Percentiles rank a stretch among this genome's conserved stretches.
Evolutionary conservation across 306 rosid genomes (phyloP).

Genomic region (Echinosophora koreensis): DNA sequence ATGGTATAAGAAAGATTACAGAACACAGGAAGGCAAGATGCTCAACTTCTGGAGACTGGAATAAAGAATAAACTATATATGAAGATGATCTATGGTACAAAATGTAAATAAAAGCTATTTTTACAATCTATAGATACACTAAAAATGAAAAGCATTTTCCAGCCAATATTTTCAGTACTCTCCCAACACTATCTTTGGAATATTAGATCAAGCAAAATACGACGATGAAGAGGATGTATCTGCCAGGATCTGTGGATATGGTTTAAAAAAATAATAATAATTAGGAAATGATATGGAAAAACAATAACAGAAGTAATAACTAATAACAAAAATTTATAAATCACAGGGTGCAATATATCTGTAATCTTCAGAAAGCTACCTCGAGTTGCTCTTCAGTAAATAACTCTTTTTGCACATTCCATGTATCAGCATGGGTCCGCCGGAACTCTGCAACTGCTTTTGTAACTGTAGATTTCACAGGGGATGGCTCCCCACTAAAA

Average conservation of each 20-base stretch:
- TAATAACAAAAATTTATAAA: constrained; percentile 16
- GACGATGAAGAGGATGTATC: constrained; percentile 97
- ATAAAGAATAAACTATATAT: constrained; percentile 56
- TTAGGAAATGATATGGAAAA: constrained; percentile 14
- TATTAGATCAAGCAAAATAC: constrained; percentile 82
- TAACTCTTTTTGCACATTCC: constrained; percentile 93
- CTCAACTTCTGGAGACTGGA: constrained; percentile 44
- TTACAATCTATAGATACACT: constrained; percentile 53
- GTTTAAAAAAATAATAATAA: background rate
- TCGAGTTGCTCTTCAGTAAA: constrained; percentile 97
- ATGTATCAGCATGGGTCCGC: constrained; percentile 97
- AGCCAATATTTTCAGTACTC: constrained; percentile 50
- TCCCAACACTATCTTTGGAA: constrained; percentile 54
- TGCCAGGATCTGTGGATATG: constrained; percentile 82
- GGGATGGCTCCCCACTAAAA: constrained; percentile 89
- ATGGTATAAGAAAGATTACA: constrained; percentile 57
- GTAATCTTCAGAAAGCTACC: constrained; percentile 54
- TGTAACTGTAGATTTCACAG: constrained; percentile 92
- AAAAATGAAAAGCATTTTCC: constrained; percentile 48
- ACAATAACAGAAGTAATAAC: constrained; percentile 1
- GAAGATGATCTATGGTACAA: constrained; percentile 53
- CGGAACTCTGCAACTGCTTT: constrained; percentile 99
- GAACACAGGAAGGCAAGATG: constrained; percentile 45
- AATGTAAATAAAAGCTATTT: constrained; percentile 74
- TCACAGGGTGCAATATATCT: constrained; percentile 26